A percentile compares a stretch with the other conserved stretches of the same genome.
Conservation (phyloP, 257 asterid genomes). For the Haberlea rhodopensis region DNA sequence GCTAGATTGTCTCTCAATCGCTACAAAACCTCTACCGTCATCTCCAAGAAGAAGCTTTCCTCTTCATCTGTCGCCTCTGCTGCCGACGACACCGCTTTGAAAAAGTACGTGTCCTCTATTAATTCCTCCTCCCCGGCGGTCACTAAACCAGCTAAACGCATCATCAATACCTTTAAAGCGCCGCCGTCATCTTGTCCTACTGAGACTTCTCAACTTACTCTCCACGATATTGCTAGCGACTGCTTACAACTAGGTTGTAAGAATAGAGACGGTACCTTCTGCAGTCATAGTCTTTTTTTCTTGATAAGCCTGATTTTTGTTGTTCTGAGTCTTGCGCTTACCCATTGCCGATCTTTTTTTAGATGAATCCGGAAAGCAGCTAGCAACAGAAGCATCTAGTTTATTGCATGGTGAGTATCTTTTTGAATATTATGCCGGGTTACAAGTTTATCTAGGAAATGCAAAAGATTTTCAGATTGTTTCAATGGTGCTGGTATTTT, state of each 20-base stretch:
- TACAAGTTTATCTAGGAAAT: conserved; percentile 11
- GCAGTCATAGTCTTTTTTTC: background rate
- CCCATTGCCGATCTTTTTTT: background rate
- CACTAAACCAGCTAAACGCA: conserved; percentile 13
- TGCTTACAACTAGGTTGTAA: conserved; percentile 37
- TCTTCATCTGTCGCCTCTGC: conserved; percentile 26
- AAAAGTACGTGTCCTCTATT: conserved; percentile 41
- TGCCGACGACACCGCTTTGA: conserved; percentile 36
- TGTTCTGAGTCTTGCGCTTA: conserved; percentile 4
- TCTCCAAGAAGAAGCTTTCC: conserved; percentile 25
- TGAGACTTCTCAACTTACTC: conserved; percentile 26
- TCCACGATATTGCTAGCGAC: conserved; percentile 32
- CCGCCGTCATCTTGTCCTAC: conserved; percentile 23
- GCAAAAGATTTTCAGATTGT: conserved; percentile 18
- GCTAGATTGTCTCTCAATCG: conserved; percentile 26
- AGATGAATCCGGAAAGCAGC: conserved; percentile 47
- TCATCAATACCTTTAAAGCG: conserved; percentile 33
- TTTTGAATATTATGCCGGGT: conserved; percentile 11
- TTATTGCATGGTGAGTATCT: conserved; percentile 43
- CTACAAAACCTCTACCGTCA: conserved; percentile 23
- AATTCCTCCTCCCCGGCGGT: conserved; percentile 24
- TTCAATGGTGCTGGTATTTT: conserved; percentile 15
- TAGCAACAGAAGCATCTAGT: conserved; percentile 39
- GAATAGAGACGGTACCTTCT: conserved; percentile 40
- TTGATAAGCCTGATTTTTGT: conserved; percentile 11